Percentiles rank a stretch among this genome's conserved stretches.
Evolutionary conservation across 768 basidiomycete genomes (phyloP).

Genomic region (Russula foetens): DNA sequence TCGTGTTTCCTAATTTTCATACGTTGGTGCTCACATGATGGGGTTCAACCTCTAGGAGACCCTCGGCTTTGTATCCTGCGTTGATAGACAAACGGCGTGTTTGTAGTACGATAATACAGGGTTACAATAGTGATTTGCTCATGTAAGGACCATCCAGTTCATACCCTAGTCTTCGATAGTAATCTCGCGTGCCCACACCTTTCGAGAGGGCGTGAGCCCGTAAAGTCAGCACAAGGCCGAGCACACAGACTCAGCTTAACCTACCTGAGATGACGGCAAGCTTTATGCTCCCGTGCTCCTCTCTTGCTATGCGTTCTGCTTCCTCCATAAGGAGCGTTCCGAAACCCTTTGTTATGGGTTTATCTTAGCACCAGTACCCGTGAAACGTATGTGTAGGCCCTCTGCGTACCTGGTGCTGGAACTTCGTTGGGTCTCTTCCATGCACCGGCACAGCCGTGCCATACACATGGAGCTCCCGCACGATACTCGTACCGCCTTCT

Average conservation of each 20-base stretch:
- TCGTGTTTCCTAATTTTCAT: constrained; percentile 95
- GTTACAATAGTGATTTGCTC: constrained; percentile 62
- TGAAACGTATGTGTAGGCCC: background rate
- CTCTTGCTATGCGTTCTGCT: constrained; percentile 93
- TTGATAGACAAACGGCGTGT: background rate
- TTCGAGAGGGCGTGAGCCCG: background rate
- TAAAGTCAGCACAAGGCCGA: background rate
- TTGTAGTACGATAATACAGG: background rate
- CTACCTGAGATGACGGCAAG: constrained; percentile 93
- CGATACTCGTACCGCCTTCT: constrained; percentile 83
- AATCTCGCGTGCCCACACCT: constrained; percentile 96
- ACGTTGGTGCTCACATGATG: constrained; percentile 35
- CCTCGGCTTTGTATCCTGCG: background rate
- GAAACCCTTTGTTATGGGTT: constrained; percentile 68
- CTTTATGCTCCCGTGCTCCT: constrained; percentile 94
- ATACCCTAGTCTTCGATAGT: constrained; percentile 92
- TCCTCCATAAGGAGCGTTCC: constrained; percentile 98
- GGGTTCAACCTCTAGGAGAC: background rate
- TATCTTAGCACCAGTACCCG: background rate
- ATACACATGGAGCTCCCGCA: constrained; percentile 94
- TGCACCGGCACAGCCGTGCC: constrained; percentile 98
- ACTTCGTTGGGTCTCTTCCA: constrained; percentile 94
- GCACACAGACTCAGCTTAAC: constrained; percentile 19
- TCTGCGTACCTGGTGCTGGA: constrained; percentile 75
- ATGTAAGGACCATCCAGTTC: constrained; percentile 96